These are phyloP conservation scores for Aspergillus pseudoglaucus DNA, from an alignment of 2,329 filamentous ascomycete genomes.

Conservation along the genomic window DNA sequence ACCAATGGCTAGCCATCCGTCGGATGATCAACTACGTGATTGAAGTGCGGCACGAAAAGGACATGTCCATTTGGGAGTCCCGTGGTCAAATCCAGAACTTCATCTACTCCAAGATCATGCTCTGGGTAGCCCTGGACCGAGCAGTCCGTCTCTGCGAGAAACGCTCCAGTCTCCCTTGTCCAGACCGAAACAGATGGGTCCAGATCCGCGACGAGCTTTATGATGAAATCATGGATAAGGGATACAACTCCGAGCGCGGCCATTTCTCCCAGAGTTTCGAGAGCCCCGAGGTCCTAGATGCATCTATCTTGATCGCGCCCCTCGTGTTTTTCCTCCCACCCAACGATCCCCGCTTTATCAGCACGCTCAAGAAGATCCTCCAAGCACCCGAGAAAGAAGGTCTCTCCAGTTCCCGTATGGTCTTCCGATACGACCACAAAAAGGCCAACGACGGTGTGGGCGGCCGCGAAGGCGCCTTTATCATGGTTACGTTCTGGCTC, in stretches of 20 bases:
- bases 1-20: conserved; percentile 66
- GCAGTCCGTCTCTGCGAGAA: conserved; percentile 69
- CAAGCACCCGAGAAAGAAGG: conserved; percentile 68
- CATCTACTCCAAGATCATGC: conserved; percentile 74
- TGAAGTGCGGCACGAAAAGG: conserved; percentile 58
- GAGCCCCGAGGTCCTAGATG: conserved; percentile 62
- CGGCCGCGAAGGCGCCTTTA: conserved; percentile 68
- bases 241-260: conserved; percentile 63
- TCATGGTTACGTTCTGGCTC: conserved; percentile 79
- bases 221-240: conserved; percentile 71
- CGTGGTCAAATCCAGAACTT: conserved; percentile 70
- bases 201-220: conserved; percentile 61
- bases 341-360: conserved; percentile 68
- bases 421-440: conserved; percentile 67
- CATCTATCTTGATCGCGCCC: conserved; percentile 67
- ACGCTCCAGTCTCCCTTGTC: conserved; percentile 63
- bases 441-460: conserved; percentile 66
- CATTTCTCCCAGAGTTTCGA: conserved; percentile 74
- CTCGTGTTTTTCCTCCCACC: conserved; percentile 74
- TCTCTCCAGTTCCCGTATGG: conserved; percentile 66
- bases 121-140: conserved; percentile 75
- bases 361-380: conserved; percentile 66
- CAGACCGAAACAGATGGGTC: conserved; percentile 61
- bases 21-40: conserved; percentile 65
- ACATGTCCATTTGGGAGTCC: conserved; percentile 83